Evolutionary conservation across 805 yeast genomes (phyloP), one percentile per base, ranked within the genome.

Genomic region (Candida montana): DNA sequence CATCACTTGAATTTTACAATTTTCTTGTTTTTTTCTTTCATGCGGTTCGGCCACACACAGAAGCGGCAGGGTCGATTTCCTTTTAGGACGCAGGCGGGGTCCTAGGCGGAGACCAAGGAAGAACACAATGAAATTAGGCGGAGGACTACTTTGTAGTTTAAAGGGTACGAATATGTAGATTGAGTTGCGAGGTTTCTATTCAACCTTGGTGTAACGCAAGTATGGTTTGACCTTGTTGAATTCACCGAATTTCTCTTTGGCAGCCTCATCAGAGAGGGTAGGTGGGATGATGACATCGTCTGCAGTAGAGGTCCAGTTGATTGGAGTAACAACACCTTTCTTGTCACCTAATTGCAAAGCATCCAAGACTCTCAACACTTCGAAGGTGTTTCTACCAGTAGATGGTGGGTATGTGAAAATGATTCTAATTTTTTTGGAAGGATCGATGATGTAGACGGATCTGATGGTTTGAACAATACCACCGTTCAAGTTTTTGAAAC

Each of bases 221-320:
- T 89, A 89, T 49, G 96, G 95, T 75, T 86, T 89, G 65, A 89
- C 81, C 61, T 79, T 83, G 61, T 76, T 79, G 73, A 88, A 87
- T 50, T 81, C 79, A 52, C 95, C 95, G 68, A 85, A 89, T 69
- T 86, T 85, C 56, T 77, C 76, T 70, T 79, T 75, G 32, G 88
- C 90, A 40, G 73, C 88, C 59, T 76, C 91, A 62, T 86, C 83
- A 44, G 83, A 73, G 42, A 90, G 85, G 35, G 82, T 66, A 51
- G 95, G 95, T 59, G 95, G 96, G 49, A 90, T 84, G 62, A 89
- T 89, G 44, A 90, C 96, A 62, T 89, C 96, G 56, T 86, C 77
- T 52, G 96, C 96, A 41, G 75, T 80, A 44, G 49, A 46, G n/a
- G 72, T 74, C 97, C 97, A 89, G 77, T 90, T 79, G 61, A 86